Percentiles rank a stretch among this genome's conserved stretches.
Evolutionary conservation across 2,329 filamentous ascomycete species (phyloP).

Genomic region (Colletotrichum liaoningense): DNA sequence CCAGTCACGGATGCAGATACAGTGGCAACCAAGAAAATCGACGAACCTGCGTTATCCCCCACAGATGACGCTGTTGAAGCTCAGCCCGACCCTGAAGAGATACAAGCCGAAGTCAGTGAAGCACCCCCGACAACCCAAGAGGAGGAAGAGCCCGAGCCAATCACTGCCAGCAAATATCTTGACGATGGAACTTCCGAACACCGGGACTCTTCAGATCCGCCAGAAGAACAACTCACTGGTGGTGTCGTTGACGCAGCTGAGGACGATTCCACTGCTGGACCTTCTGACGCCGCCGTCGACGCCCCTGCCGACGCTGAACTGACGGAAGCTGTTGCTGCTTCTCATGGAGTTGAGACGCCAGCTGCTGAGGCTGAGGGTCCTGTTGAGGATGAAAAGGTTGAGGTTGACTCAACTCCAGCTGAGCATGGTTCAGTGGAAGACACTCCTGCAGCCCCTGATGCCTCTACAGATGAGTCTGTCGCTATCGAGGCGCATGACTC

Average conservation of each 20-base stretch:
- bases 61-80: conserved; percentile 42
- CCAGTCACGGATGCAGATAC: neutral
- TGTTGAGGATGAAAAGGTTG: neutral
- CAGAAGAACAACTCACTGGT: conserved; percentile 29
- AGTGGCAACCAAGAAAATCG: neutral
- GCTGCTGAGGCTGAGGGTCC: neutral
- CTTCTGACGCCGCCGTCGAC: conserved; percentile 23
- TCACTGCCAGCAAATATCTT: conserved; percentile 29
- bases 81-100: conserved; percentile 41
- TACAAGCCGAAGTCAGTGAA: conserved; percentile 30
- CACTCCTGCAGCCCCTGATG: neutral
- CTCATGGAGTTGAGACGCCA: neutral
- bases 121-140: conserved; percentile 14
- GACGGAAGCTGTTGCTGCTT: neutral
- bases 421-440: neutral
- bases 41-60: neutral
- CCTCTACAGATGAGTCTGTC: neutral
- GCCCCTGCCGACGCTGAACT: neutral
- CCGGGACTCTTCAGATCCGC: conserved; percentile 17
- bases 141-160: conserved; percentile 27
- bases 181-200: conserved; percentile 28
- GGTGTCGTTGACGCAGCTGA: conserved; percentile 20
- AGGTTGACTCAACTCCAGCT: neutral
- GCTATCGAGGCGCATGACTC: neutral
- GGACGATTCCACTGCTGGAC: conserved; percentile 23